Conservation (phyloP, 2,329 filamentous ascomycete species). For the Diatrype stigma region DNA sequence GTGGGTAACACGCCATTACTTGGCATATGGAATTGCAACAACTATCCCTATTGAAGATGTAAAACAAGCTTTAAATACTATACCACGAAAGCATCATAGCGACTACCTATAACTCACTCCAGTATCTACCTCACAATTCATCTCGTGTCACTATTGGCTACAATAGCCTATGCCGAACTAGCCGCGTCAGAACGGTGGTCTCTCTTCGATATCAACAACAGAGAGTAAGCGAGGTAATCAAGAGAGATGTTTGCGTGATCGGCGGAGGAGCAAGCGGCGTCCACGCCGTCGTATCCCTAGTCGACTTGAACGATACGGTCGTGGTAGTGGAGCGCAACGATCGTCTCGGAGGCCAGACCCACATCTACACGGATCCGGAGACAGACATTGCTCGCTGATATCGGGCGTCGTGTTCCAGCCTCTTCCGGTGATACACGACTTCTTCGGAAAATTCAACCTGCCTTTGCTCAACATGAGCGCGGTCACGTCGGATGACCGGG, state of each 20-base stretch:
- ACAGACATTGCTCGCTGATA: not conserved
- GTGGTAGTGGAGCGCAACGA: not conserved
- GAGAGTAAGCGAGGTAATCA: not conserved
- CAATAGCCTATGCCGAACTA: too few species aligned
- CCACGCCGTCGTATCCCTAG: not conserved
- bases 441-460: slow-evolving; percentile 2
- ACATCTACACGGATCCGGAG: not conserved
- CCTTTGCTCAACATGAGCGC: slow-evolving; percentile 2
- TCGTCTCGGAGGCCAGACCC: not conserved
- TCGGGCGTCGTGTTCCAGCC: not conserved
- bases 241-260: not conserved
- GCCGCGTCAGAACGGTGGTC: not conserved
- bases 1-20: too few species aligned
- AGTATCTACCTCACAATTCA: too few species aligned
- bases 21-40: too few species aligned
- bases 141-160: too few species aligned
- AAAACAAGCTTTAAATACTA: too few species aligned
- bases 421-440: not conserved
- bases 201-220: not conserved
- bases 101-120: too few species aligned
- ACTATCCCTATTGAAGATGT: too few species aligned
- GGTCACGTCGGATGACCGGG: not conserved
- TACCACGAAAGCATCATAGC: too few species aligned
- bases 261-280: not conserved
- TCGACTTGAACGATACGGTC: not conserved